Conservation (phyloP, 352 stramenopile species). For the Phytophthora podocarpi region DNA sequence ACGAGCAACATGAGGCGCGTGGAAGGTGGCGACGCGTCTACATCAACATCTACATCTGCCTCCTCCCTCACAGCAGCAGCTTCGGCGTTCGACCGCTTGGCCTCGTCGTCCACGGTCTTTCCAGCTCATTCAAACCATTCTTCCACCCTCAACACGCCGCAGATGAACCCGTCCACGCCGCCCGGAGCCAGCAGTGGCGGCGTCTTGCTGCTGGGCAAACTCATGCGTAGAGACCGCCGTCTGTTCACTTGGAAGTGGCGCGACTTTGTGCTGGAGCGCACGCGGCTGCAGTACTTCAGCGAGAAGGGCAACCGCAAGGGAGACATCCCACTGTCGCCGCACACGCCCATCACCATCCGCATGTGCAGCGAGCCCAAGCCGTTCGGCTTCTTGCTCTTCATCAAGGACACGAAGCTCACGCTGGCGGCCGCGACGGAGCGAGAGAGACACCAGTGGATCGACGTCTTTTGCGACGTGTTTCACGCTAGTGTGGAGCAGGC, state of each 20-base stretch:
- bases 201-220: slow-evolving; percentile 65
- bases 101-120: neutral
- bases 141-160: neutral
- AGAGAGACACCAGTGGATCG: slow-evolving; percentile 78
- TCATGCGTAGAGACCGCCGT: slow-evolving; percentile 77
- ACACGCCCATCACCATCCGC: slow-evolving; percentile 77
- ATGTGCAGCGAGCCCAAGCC: slow-evolving; percentile 74
- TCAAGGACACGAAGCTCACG: slow-evolving; percentile 83
- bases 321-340: slow-evolving; percentile 62
- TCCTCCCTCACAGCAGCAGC: neutral
- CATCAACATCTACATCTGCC: neutral
- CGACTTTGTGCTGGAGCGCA: slow-evolving; percentile 77
- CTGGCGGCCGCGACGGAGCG: slow-evolving; percentile 72
- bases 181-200: slow-evolving; percentile 20
- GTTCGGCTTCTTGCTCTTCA: slow-evolving; percentile 74
- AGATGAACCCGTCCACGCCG: slow-evolving; percentile 9
- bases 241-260: slow-evolving; percentile 87
- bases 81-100: slow-evolving; percentile 2
- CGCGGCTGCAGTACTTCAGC: slow-evolving; percentile 79
- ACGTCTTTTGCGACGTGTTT: slow-evolving; percentile 80
- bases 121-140: too few species aligned
- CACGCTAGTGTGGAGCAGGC: slow-evolving; percentile 74
- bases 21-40: slow-evolving; percentile 18
- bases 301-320: slow-evolving; percentile 77
- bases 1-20: slow-evolving; percentile 30